These are phyloP conservation scores for Pseudovirgaria hyperparasitica DNA, from an alignment of 2,329 filamentous ascomycete species.

Conservation along the genomic window DNA sequence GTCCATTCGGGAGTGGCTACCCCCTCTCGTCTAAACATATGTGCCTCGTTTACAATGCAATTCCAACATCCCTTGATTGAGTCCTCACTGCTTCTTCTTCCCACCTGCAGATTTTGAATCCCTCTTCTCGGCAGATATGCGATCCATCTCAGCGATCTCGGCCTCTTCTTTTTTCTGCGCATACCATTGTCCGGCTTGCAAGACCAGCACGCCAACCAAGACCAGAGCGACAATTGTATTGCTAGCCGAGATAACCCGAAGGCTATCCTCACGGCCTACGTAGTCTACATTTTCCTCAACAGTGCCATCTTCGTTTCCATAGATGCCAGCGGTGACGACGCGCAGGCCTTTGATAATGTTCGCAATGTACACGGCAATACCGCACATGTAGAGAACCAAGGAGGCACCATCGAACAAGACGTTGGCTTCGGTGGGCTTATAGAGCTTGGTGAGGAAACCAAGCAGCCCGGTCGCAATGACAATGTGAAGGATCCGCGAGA, in stretches of 20 bases:
- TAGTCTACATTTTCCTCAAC: conserved; percentile 42
- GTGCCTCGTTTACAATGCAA: no score
- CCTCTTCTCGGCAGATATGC: conserved; percentile 37
- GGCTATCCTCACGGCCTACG: conserved; percentile 73
- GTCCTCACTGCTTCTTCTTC: conserved; percentile 12
- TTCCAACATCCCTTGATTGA: no score
- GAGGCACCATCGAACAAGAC: conserved; percentile 79
- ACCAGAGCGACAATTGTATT: conserved; percentile 94
- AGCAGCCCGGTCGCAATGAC: conserved; percentile 76
- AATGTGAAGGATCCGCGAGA: conserved; percentile 87
- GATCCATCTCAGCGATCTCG: conserved; percentile 56
- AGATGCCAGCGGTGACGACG: conserved; percentile 63
- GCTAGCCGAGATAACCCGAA: conserved; percentile 83
- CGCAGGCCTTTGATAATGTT: conserved; percentile 94
- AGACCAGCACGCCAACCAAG: conserved; percentile 75
- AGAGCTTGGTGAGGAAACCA: conserved; percentile 88
- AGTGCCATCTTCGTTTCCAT: conserved; percentile 33
- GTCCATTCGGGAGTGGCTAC: no score
- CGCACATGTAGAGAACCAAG: conserved; percentile 66
- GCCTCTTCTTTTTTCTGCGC: conserved; percentile 85
- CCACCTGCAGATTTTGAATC: conserved; percentile 23
- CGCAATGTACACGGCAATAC: conserved; percentile 81
- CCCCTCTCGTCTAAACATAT: no score
- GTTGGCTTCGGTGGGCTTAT: conserved; percentile 85
- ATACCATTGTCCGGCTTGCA: conserved; percentile 98